Evolutionary conservation across 2,329 filamentous ascomycete genomes (phyloP), one percentile per base, ranked within the genome.

Genomic region (Fusarium setosum): DNA sequence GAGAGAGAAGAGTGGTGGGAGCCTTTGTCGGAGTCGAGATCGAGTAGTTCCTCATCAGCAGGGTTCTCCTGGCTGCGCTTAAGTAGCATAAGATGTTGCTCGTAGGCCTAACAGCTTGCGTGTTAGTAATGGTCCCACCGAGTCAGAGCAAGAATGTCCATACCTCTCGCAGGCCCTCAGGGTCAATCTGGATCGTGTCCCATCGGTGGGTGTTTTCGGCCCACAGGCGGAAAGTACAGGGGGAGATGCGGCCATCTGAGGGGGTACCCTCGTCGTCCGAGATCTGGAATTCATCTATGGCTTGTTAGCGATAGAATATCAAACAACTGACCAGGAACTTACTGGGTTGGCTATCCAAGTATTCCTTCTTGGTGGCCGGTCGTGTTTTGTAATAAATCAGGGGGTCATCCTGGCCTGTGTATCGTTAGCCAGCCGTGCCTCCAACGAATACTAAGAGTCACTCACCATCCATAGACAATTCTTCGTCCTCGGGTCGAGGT

Each of bases 221-320:
- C 73, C 76, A 78, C 2, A 73, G 65, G 12, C 75, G 72, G 56
- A 84, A 84, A 0, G 77, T 82, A 58, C 74, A 78, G 2, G 81
- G 79, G 0, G 77, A 79, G 24, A 84, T 78, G 2, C 76, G 76
- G 1, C 74, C 76, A 5, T 73, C 68, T 5, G 73, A 64, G 0
- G 75, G 72, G 20, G 76, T 75, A 2, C 79, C 81, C 56, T 85
- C 82, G 18, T 77, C 73, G 49, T 83, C 80, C 0, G 75, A 75
- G 31, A 68, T 68, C n/a, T 52, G 3, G 31, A 63, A 65, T 9
- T 63, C 38, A 5, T 60, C 63, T 60, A n/a, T 6, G 6, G 7
- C 5, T 12, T 15, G 31, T 60, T 12, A 65, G 42, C 29, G 8
- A 5, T 4, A 21, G 26, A 7, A 38, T 17, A 9, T 15, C 3